Percentiles rank a stretch among this genome's conserved stretches.
Conservation (phyloP, 192 early-diverging fungal species). For the Paraglomus brasilianum region DNA sequence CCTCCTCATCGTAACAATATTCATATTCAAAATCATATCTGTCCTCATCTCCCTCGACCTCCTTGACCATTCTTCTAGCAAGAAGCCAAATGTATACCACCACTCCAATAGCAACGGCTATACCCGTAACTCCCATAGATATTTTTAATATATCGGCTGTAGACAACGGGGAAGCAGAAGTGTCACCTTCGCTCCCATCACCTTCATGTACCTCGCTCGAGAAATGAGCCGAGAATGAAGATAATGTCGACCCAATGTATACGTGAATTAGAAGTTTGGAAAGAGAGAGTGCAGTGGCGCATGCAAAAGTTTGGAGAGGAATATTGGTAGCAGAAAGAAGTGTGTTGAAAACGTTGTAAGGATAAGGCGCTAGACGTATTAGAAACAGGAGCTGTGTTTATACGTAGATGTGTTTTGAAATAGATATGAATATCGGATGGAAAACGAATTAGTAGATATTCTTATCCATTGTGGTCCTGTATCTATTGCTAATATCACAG, state of each 20-base stretch:
- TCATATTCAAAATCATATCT: background rate
- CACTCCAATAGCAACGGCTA: conserved; percentile 45
- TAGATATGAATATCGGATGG: background rate
- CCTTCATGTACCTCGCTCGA: conserved; percentile 29
- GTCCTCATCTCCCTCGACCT: conserved; percentile 33
- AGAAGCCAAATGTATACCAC: conserved; percentile 51
- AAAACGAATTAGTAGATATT: background rate
- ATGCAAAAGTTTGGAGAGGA: conserved; percentile 41
- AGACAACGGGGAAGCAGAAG: background rate
- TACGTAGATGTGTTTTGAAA: background rate
- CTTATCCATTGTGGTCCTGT: background rate
- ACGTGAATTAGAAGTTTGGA: conserved; percentile 58
- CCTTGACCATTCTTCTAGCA: conserved; percentile 46
- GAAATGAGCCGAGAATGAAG: conserved; percentile 45
- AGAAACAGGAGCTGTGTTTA: conserved; percentile 57
- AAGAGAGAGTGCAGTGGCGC: conserved; percentile 57
- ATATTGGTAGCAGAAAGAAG: conserved; percentile 57
- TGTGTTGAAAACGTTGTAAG: conserved; percentile 63
- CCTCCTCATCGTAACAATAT: conserved; percentile 30
- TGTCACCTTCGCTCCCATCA: conserved; percentile 16
- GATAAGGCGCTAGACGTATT: conserved; percentile 73
- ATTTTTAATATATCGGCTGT: conserved; percentile 33
- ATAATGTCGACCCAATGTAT: conserved; percentile 59
- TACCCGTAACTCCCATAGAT: conserved; percentile 29
- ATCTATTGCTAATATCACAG: background rate